Evolutionary conservation across 352 stramenopile genomes (phyloP).

Genomic region (Pythium aphanidermatum): DNA sequence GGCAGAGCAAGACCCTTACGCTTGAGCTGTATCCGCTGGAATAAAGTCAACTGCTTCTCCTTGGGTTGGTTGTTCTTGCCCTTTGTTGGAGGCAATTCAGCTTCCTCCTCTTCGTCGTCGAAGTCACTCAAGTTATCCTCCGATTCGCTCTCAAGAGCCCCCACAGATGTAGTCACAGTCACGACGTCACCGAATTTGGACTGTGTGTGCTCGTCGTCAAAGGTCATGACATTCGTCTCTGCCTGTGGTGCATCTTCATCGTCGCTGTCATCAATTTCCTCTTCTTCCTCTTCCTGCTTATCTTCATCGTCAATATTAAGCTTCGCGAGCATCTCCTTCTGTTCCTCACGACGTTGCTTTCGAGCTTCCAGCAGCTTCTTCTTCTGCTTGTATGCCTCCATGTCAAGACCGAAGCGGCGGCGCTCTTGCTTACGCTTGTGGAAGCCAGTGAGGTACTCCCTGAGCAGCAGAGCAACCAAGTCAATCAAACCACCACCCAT

Average conservation of each 20-base stretch:
- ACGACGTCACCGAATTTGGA: conserved; percentile 83
- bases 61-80: conserved; percentile 24
- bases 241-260: conserved; percentile 22
- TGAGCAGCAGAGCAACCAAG: conserved; percentile 9
- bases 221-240: conserved; percentile 61
- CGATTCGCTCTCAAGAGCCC: conserved; percentile 69
- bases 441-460: conserved; percentile 83
- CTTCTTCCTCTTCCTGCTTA: conserved; percentile 25
- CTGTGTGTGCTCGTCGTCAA: conserved; percentile 79
- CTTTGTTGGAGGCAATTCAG: conserved; percentile 22
- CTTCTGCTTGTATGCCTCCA: conserved; percentile 88
- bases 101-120: conserved; percentile 39
- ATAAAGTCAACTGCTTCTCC: conserved; percentile 72
- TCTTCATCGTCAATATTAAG: conserved; percentile 51
- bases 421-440: conserved; percentile 85
- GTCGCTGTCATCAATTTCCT: conserved; percentile 26
- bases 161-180: conserved; percentile 79
- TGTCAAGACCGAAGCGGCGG: conserved; percentile 79
- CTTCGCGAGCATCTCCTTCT: conserved; percentile 58
- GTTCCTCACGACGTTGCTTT: conserved; percentile 78
- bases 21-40: conserved; percentile 86
- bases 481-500: neutral
- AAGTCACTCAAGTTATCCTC: conserved; percentile 53
- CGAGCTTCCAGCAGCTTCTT: conserved; percentile 72
- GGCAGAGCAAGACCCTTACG: conserved; percentile 74